Percentiles rank a stretch among this genome's conserved stretches.
Conservation (phyloP, 352 stramenopile genomes). For the Achlya hypogyna region DNA sequence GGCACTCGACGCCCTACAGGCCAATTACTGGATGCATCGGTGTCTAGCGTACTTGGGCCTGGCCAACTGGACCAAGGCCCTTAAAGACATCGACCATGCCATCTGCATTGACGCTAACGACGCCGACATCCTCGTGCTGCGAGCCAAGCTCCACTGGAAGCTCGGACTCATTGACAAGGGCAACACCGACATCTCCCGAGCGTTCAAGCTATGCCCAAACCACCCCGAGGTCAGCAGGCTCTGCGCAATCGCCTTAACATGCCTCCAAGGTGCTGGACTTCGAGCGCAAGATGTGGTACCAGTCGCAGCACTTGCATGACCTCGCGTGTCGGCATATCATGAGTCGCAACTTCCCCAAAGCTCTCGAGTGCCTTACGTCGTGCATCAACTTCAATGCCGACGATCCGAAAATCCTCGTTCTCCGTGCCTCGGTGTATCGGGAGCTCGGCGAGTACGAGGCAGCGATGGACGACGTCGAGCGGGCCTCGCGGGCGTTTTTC, state of each 20-base stretch:
- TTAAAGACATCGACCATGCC: constrained; percentile 71
- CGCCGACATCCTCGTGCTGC: constrained; percentile 76
- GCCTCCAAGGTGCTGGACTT: constrained; percentile 15
- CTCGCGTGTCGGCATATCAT: constrained; percentile 48
- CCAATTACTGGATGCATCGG: constrained; percentile 73
- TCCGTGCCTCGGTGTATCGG: constrained; percentile 54
- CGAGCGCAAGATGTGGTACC: constrained; percentile 47
- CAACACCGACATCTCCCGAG: constrained; percentile 50
- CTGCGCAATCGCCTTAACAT: no score
- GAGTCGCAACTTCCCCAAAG: constrained; percentile 36
- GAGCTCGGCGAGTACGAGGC: constrained; percentile 28
- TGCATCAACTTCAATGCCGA: constrained; percentile 57
- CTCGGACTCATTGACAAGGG: constrained; percentile 70
- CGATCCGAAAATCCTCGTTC: constrained; percentile 58
- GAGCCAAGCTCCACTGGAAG: constrained; percentile 70
- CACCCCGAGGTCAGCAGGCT: constrained; percentile 71
- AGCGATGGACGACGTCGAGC: constrained; percentile 13
- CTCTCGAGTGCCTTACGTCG: constrained; percentile 54
- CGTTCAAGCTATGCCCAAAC: constrained; percentile 40
- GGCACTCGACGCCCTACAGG: constrained; percentile 52
- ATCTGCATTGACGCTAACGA: constrained; percentile 64
- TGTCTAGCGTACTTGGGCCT: constrained; percentile 50
- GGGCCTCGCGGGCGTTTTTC: constrained; percentile 9
- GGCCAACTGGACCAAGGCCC: constrained; percentile 53
- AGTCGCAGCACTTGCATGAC: constrained; percentile 67